Evolutionary conservation across 192 early-diverging fungal species (phyloP).

Genomic region (Coemansia sp.): DNA sequence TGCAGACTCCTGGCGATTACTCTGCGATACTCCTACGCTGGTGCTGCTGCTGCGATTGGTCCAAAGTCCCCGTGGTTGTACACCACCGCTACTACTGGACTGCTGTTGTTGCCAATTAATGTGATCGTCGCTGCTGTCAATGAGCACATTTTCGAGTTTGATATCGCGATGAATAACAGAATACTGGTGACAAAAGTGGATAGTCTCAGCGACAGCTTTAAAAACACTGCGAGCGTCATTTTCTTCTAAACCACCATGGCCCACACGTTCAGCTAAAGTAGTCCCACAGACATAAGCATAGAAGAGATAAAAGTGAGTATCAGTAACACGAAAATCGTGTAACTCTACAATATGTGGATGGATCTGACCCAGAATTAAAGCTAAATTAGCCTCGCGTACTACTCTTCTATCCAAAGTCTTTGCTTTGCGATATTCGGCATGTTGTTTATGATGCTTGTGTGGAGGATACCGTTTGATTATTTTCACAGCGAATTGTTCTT

Average conservation of each 20-base stretch:
- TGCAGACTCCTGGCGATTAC: constrained; percentile 8
- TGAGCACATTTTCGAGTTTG: constrained; percentile 85
- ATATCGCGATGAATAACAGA: constrained; percentile 85
- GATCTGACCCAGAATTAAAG: constrained; percentile 46
- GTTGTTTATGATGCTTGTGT: constrained; percentile 36
- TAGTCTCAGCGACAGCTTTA: constrained; percentile 42
- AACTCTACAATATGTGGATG: constrained; percentile 55
- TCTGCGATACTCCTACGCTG: not conserved
- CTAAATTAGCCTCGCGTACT: constrained; percentile 53
- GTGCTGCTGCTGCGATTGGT: constrained; percentile 6
- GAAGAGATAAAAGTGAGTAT: constrained; percentile 57
- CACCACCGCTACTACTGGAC: not conserved
- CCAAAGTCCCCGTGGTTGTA: not conserved
- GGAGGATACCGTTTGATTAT: constrained; percentile 53
- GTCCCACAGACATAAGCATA: constrained; percentile 50
- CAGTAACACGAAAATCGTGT: constrained; percentile 51
- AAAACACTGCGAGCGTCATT: constrained; percentile 36
- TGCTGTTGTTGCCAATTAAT: constrained; percentile 2
- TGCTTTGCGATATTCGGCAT: constrained; percentile 46
- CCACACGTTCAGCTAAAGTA: constrained; percentile 51
- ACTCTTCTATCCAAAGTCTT: constrained; percentile 54
- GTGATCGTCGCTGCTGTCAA: constrained; percentile 41
- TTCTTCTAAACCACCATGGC: constrained; percentile 34
- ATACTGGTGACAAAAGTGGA: constrained; percentile 61
- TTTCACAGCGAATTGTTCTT: constrained; percentile 55